Evolutionary conservation across 2,329 filamentous ascomycete genomes (phyloP).

Genomic region (Alternaria ventricosa): DNA sequence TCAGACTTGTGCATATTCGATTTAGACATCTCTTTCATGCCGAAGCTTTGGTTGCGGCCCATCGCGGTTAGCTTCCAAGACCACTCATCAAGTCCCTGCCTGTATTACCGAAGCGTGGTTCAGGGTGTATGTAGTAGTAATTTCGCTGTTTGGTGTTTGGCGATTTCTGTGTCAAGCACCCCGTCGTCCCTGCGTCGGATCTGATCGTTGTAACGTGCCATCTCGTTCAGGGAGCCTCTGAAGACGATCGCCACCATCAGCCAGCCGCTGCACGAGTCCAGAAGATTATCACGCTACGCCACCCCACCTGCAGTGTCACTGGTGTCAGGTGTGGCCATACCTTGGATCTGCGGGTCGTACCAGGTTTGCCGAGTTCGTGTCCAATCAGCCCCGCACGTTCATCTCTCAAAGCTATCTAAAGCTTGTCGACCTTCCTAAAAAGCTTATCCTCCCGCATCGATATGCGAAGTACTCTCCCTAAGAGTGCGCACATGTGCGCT

Average conservation of each 20-base stretch:
- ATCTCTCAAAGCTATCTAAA: constrained; percentile 6
- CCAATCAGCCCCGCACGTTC: constrained; percentile 27
- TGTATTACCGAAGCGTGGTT: neutral
- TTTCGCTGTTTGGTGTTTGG: neutral
- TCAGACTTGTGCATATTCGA: constrained; percentile 7
- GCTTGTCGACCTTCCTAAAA: constrained; percentile 31
- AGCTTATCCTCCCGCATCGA: constrained; percentile 16
- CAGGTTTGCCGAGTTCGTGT: neutral
- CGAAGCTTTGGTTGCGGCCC: constrained; percentile 10
- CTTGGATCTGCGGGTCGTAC: neutral
- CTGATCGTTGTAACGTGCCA: neutral
- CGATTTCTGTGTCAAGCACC: neutral
- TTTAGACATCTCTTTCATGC: constrained; percentile 9
- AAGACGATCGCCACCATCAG: neutral
- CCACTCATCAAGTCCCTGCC: neutral
- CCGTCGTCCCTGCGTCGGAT: neutral
- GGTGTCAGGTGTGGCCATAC: neutral
- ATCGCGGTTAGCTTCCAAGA: neutral
- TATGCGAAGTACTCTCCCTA: neutral
- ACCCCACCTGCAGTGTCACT: neutral
- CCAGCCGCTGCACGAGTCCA: neutral
- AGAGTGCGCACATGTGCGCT: constrained; percentile 1
- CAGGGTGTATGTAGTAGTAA: neutral
- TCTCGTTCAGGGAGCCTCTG: neutral
- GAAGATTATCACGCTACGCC: neutral